Conservation (phyloP, 352 stramenopile genomes). For the Elongisporangium prolatum region DNA sequence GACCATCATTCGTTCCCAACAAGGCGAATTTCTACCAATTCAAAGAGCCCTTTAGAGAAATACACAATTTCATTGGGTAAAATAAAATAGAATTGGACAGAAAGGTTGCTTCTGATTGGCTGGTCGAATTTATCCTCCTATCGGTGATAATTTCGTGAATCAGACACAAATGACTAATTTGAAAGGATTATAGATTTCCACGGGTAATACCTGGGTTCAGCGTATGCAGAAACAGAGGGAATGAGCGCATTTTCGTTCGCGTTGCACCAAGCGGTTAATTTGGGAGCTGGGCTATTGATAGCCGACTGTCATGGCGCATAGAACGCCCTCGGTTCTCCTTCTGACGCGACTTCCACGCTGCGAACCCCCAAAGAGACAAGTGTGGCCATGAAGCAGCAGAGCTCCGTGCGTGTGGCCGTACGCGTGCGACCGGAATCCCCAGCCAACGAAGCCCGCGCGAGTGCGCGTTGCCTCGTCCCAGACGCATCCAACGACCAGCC, state of each 20-base stretch:
- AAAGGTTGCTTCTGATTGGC: background rate
- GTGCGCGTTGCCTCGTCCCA: constrained; percentile 5
- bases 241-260: background rate
- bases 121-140: background rate
- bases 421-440: constrained; percentile 35
- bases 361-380: background rate
- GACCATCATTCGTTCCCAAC: background rate
- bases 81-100: background rate
- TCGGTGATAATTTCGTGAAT: background rate
- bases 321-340: background rate
- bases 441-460: constrained; percentile 1
- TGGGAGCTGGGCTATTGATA: background rate
- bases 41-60: background rate
- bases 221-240: constrained; percentile 1
- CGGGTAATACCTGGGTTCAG: background rate
- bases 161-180: constrained; percentile 1
- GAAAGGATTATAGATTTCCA: background rate
- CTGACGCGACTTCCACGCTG: background rate
- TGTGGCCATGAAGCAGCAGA: background rate
- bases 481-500: constrained; percentile 5
- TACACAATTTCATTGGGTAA: background rate
- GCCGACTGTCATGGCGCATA: background rate
- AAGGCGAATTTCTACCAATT: background rate
- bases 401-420: constrained; percentile 50
- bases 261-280: background rate